A percentile compares a stretch with the other conserved stretches of the same genome.
These are phyloP conservation scores for Sclerotinia nivalis DNA, from an alignment of 2,329 filamentous ascomycete genomes.

Conservation along the genomic window DNA sequence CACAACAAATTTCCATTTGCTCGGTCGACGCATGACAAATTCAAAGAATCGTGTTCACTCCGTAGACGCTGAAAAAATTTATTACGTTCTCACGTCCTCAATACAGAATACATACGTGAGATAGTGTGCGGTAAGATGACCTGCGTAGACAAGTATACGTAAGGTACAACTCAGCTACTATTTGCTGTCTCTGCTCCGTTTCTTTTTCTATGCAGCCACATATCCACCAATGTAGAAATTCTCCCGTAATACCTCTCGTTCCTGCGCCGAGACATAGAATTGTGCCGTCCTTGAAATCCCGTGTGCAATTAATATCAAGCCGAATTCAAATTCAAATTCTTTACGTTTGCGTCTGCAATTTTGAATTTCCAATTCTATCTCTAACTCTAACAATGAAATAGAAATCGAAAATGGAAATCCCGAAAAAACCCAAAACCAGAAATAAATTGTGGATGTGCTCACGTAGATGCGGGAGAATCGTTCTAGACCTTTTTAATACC, in stretches of 20 bases:
- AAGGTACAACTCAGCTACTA: slow-evolving; percentile 19
- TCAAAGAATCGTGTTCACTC: background rate
- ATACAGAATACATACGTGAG: background rate
- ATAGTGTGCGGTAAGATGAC: background rate
- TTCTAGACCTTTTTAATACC: background rate
- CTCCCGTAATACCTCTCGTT: slow-evolving; percentile 8
- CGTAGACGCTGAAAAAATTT: background rate
- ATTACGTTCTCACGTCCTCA: no score
- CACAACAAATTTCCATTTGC: background rate
- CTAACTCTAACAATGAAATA: background rate
- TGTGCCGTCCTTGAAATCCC: background rate
- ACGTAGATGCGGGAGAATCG: background rate
- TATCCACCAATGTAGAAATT: background rate
- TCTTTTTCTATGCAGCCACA: background rate
- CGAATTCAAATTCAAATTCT: background rate
- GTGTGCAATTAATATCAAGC: background rate
- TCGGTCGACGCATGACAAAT: background rate
- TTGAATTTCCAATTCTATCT: background rate
- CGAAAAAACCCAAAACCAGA: background rate
- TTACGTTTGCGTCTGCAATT: background rate
- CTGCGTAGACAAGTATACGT: slow-evolving; percentile 8
- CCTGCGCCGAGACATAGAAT: slow-evolving; percentile 17
- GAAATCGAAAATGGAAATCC: background rate
- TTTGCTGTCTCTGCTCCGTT: slow-evolving; percentile 17
- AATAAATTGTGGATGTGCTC: background rate